A percentile compares a stretch with the other conserved stretches of the same genome.
Conservation (phyloP, 2,329 filamentous ascomycete species). For the Triangularia setosa region DNA sequence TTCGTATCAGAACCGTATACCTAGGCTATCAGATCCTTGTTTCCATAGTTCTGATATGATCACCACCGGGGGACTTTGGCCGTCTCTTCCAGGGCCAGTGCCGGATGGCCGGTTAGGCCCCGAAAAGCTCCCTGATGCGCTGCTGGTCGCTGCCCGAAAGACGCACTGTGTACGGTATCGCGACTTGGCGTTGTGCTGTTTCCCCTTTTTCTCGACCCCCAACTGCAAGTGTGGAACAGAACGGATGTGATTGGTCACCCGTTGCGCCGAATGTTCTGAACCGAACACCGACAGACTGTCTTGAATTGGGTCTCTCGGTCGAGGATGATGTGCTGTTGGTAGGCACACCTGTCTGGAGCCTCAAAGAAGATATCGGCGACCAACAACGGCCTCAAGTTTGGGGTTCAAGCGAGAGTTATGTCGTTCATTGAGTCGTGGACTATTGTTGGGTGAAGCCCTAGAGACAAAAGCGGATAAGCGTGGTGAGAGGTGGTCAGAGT, state of each 20-base stretch:
- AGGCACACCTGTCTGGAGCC: background rate
- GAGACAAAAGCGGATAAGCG: background rate
- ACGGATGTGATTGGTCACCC: background rate
- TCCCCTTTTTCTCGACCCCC: slow-evolving; percentile 1
- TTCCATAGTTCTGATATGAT: background rate
- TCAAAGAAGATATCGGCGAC: background rate
- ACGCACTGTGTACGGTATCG: slow-evolving; percentile 4
- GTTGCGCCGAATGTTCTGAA: background rate
- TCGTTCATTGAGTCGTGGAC: background rate
- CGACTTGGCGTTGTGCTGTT: slow-evolving; percentile 1
- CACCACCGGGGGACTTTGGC: background rate
- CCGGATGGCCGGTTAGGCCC: background rate
- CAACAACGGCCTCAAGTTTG: background rate
- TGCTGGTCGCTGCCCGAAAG: background rate
- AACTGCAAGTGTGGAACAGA: slow-evolving; percentile 2
- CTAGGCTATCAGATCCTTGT: background rate
- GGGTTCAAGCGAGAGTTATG: background rate
- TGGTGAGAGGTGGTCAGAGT: slow-evolving; percentile 2
- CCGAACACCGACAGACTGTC: slow-evolving; percentile 2
- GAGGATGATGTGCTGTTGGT: background rate
- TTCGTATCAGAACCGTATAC: background rate
- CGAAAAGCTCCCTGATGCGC: background rate
- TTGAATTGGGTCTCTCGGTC: background rate
- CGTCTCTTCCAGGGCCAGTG: background rate
- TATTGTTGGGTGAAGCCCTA: background rate